phyloP scores from a whole-genome alignment of 2,329 filamentous ascomycete genomes.

The Teratosphaeria epicoccoides region DNA sequence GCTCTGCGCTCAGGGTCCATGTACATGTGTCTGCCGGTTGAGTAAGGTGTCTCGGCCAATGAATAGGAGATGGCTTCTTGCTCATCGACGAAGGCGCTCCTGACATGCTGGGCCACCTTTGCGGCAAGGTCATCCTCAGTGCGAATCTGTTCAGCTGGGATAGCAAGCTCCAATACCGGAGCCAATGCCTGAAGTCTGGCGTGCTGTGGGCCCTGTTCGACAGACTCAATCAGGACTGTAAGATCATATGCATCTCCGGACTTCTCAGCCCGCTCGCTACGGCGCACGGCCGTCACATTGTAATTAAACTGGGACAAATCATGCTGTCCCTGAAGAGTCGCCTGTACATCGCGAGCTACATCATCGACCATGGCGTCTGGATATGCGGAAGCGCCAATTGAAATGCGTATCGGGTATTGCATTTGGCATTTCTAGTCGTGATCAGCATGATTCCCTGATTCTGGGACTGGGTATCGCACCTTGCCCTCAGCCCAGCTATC shows the following conservation, averaged over 20 bases:
- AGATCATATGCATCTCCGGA: background rate
- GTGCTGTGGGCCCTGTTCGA: background rate
- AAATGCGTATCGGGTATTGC: slow-evolving; percentile 76
- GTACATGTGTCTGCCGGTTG: slow-evolving; percentile 17
- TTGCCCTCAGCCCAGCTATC: slow-evolving; percentile 82
- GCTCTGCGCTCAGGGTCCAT: slow-evolving; percentile 17
- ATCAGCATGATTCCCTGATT: background rate
- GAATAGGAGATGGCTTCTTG: slow-evolving; percentile 58
- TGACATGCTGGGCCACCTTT: slow-evolving; percentile 68
- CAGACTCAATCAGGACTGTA: background rate
- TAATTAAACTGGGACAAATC: slow-evolving; percentile 79
- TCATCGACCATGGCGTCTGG: slow-evolving; percentile 51
- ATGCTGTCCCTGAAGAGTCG: slow-evolving; percentile 27
- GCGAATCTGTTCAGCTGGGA: slow-evolving; percentile 53
- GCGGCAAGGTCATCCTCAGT: slow-evolving; percentile 57
- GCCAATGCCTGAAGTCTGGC: slow-evolving; percentile 40
- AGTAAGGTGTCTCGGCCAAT: slow-evolving; percentile 20
- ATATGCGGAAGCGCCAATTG: slow-evolving; percentile 53
- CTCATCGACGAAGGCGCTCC: slow-evolving; percentile 74
- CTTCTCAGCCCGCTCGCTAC: background rate
- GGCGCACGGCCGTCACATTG: slow-evolving; percentile 38
- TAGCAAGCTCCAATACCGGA: slow-evolving; percentile 56
- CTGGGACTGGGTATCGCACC: slow-evolving; percentile 40
- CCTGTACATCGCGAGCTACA: background rate
- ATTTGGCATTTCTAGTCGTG: slow-evolving; percentile 66